Conservation (phyloP, 2,329 filamentous ascomycete genomes). For the Scolecobasidium constrictum region DNA sequence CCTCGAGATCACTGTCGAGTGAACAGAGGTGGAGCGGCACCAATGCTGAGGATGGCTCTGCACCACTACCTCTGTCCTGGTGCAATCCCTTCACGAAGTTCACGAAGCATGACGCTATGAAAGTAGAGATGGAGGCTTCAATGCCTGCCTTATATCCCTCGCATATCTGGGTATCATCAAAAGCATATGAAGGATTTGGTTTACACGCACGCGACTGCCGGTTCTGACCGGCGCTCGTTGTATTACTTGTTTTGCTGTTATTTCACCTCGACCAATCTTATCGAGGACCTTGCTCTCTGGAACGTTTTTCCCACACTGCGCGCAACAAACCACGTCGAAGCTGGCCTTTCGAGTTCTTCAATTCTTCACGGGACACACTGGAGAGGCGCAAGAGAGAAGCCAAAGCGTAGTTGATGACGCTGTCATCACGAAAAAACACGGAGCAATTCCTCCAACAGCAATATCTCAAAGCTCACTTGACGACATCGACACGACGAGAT, state of each 20-base stretch:
- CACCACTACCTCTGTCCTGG: not conserved
- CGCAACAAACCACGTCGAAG: slow-evolving; percentile 1
- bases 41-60: no score
- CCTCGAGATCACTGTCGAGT: slow-evolving; percentile 50
- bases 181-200: slow-evolving; percentile 10
- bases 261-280: not conserved
- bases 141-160: not conserved
- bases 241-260: slow-evolving; percentile 8
- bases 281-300: not conserved
- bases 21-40: no score
- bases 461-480: slow-evolving; percentile 4
- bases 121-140: slow-evolving; percentile 7
- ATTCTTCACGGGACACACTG: not conserved
- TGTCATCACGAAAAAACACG: slow-evolving; percentile 1
- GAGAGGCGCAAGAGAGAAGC: not conserved
- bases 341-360: slow-evolving; percentile 1
- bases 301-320: not conserved
- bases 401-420: not conserved
- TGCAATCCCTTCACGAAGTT: slow-evolving; percentile 14
- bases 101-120: slow-evolving; percentile 19
- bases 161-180: slow-evolving; percentile 10
- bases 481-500: slow-evolving; percentile 9
- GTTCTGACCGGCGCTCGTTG: not conserved
- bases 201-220: not conserved
- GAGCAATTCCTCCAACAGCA: no score